These are phyloP conservation scores for Artemisia annua DNA, from an alignment of 129 eudicot genomes.

Conservation along the genomic window DNA sequence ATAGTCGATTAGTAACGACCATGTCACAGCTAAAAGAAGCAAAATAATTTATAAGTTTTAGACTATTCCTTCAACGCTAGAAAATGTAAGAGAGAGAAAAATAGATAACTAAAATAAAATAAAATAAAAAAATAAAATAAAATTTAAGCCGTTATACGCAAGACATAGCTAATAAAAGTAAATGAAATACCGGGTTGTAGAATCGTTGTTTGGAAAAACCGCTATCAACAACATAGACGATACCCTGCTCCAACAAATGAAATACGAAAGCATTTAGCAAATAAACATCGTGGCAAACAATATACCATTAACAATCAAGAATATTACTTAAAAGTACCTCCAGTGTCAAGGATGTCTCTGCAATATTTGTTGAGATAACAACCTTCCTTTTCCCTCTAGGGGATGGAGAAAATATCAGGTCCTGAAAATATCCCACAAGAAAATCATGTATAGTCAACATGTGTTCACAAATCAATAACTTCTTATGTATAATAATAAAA, in stretches of 20 bases:
- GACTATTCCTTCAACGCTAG: no score
- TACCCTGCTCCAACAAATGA: constrained; percentile 56
- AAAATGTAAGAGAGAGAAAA: no score
- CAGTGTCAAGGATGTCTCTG: constrained; percentile 91
- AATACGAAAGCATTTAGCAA: background rate
- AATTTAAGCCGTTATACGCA: no score
- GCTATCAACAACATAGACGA: constrained; percentile 91
- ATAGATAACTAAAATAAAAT: no score
- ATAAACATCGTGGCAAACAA: no score
- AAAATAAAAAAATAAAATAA: no score
- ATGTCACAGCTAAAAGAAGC: background rate
- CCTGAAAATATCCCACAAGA: constrained; percentile 42
- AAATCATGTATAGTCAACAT: background rate
- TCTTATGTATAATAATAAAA: background rate
- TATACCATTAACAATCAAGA: no score
- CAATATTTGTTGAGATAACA: constrained; percentile 92
- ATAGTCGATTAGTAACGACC: background rate
- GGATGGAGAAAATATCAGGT: constrained; percentile 32
- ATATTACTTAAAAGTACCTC: constrained; percentile 55
- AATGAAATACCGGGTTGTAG: constrained; percentile 75
- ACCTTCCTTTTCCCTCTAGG: constrained; percentile 49
- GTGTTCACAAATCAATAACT: no score
- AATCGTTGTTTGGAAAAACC: constrained; percentile 95
- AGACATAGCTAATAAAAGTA: background rate
- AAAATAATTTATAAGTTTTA: background rate